phyloP scores from a whole-genome alignment of 2,329 filamentous ascomycete genomes.

The Nemania bipapillata region DNA sequence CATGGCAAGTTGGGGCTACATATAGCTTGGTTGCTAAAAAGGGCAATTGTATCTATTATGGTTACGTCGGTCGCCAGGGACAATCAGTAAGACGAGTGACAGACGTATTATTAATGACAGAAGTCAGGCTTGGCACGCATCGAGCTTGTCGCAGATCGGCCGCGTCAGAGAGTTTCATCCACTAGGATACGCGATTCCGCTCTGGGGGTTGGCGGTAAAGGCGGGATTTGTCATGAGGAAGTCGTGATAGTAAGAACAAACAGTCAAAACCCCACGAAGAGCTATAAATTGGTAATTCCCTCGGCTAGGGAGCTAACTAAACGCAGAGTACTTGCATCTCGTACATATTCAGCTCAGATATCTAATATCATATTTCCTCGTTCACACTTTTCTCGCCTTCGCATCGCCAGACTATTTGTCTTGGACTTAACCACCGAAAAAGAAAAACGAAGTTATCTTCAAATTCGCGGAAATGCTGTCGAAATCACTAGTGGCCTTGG shows the following conservation, averaged over 20 bases:
- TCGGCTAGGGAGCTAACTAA: not conserved
- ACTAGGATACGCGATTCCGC: slow-evolving; percentile 20
- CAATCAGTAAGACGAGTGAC: slow-evolving; percentile 8
- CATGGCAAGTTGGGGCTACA: not conserved
- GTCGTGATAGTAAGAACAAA: slow-evolving; percentile 11
- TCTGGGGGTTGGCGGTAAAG: slow-evolving; percentile 11
- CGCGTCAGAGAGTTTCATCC: slow-evolving; percentile 41
- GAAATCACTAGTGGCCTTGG: slow-evolving; percentile 49
- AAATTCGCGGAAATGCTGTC: slow-evolving; percentile 49
- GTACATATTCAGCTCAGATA: slow-evolving; percentile 4
- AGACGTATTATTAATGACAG: slow-evolving; percentile 21
- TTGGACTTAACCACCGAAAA: not conserved
- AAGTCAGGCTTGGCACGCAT: slow-evolving; percentile 29
- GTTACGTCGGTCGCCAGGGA: not conserved
- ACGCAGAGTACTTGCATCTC: not conserved
- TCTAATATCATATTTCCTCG: not conserved
- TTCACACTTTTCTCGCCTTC: not conserved
- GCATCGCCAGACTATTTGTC: slow-evolving; percentile 15
- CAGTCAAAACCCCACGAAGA: not conserved
- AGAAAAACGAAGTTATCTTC: not conserved
- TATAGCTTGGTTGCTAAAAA: slow-evolving; percentile 3
- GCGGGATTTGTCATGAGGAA: slow-evolving; percentile 33
- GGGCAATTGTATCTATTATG: slow-evolving; percentile 23
- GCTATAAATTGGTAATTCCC: not conserved
- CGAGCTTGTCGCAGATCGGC: slow-evolving; percentile 42